Evolutionary conservation across 257 asterid species (phyloP).

Genomic region (Salvia splendens): DNA sequence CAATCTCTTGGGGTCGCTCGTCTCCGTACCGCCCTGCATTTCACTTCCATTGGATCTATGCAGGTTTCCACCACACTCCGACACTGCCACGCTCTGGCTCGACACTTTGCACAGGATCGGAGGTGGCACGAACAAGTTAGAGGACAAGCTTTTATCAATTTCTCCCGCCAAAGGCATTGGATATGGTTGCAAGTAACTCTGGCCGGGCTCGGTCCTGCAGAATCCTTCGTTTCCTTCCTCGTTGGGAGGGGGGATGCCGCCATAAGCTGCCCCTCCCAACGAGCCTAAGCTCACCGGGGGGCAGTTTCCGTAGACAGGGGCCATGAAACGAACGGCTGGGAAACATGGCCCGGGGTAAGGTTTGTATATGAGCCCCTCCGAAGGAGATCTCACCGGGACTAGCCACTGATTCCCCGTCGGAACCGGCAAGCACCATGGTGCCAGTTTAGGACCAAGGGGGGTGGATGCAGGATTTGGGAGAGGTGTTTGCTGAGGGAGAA

Average conservation of each 20-base stretch:
- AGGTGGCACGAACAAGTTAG: slow-evolving; percentile 17
- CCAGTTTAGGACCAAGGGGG: slow-evolving; percentile 34
- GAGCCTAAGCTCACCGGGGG: slow-evolving; percentile 21
- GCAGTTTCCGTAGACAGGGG: slow-evolving; percentile 44
- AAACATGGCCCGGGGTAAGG: slow-evolving; percentile 61
- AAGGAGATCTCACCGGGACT: slow-evolving; percentile 63
- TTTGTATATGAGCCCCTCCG: slow-evolving; percentile 80
- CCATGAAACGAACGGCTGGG: slow-evolving; percentile 44
- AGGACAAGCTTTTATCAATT: slow-evolving; percentile 15
- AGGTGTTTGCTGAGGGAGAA: slow-evolving; percentile 30
- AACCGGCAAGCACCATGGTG: slow-evolving; percentile 47
- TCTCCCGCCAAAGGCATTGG: slow-evolving; percentile 33
- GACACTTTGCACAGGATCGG: slow-evolving; percentile 28
- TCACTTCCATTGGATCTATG: slow-evolving; percentile 4
- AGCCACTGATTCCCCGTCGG: slow-evolving; percentile 57
- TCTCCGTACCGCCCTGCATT: slow-evolving; percentile 29
- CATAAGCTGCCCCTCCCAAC: slow-evolving; percentile 29
- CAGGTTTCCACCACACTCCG: slow-evolving; percentile 21
- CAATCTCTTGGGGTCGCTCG: slow-evolving; percentile 35
- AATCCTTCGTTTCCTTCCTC: slow-evolving; percentile 16
- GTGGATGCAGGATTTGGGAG: slow-evolving; percentile 28
- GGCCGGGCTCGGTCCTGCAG: background rate
- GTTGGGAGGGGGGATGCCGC: slow-evolving; percentile 38
- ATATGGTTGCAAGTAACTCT: slow-evolving; percentile 40
- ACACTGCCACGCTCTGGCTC: slow-evolving; percentile 30